These are phyloP conservation scores for Lachancea kluyveri DNA, from an alignment of 805 yeast genomes.

Conservation along the genomic window DNA sequence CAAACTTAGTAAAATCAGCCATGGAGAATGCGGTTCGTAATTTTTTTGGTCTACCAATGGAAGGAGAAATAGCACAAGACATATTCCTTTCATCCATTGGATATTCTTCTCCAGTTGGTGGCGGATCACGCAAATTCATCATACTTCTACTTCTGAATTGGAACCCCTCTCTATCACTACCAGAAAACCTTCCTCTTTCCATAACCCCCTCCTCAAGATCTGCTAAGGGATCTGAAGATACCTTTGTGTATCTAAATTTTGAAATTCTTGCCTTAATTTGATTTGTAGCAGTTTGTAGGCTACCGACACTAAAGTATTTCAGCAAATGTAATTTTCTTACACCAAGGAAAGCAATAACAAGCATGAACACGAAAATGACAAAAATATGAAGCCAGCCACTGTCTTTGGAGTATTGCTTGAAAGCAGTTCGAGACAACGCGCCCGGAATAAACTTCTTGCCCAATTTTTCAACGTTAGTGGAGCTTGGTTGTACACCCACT, in stretches of 20 bases:
- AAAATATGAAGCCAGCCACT: constrained; percentile 2
- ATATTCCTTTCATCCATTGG: constrained; percentile 8
- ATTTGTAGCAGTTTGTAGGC: constrained; percentile 1
- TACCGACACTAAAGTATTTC: background rate
- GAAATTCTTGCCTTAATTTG: constrained; percentile 6
- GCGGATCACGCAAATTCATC: constrained; percentile 17
- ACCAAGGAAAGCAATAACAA: constrained; percentile 3
- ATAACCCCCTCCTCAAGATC: constrained; percentile 14
- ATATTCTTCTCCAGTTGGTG: constrained; percentile 6
- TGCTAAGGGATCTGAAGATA: constrained; percentile 10
- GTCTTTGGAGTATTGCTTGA: constrained; percentile 2
- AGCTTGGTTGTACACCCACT: constrained; percentile 28
- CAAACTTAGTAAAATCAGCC: constrained; percentile 27
- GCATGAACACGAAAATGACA: constrained; percentile 5
- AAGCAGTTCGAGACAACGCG: constrained; percentile 2
- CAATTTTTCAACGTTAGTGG: constrained; percentile 9
- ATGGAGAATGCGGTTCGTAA: constrained; percentile 21
- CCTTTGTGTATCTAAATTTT: constrained; percentile 7
- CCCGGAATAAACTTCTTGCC: constrained; percentile 27
- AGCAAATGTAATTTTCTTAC: background rate
- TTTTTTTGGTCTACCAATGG: constrained; percentile 7
- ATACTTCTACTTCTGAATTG: constrained; percentile 27
- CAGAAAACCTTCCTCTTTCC: constrained; percentile 6
- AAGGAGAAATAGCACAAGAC: constrained; percentile 3
- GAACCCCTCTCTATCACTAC: constrained; percentile 11